phyloP scores from a whole-genome alignment of 164 flowering plant species.

The Kalanchoe fedtschenkoi region DNA sequence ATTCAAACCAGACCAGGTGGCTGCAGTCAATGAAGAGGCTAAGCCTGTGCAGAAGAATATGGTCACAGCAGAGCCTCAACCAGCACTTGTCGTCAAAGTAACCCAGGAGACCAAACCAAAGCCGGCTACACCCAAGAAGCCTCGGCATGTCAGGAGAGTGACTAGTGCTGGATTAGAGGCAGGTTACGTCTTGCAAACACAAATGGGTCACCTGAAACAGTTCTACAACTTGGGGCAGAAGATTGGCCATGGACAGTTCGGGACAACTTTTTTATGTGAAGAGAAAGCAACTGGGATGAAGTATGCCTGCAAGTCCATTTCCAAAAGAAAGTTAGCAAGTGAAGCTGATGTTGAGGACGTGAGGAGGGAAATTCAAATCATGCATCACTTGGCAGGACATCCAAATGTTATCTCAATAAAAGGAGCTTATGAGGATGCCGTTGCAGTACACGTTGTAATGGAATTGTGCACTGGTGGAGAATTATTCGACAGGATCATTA shows the following conservation, averaged over 20 bases:
- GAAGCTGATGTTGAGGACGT: constrained; percentile 6
- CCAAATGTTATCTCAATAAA: constrained; percentile 2
- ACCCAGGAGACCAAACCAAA: not conserved
- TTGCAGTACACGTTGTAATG: constrained; percentile 7
- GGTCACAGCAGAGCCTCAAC: not conserved
- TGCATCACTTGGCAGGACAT: constrained; percentile 10
- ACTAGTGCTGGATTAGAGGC: constrained; percentile 7
- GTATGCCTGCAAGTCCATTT: constrained; percentile 6
- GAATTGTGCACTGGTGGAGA: constrained; percentile 6
- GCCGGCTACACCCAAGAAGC: not conserved
- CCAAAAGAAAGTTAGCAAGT: constrained; percentile 3
- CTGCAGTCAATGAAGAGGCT: not conserved
- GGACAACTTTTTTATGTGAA: not conserved
- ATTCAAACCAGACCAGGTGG: not conserved
- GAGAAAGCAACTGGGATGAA: constrained; percentile 4
- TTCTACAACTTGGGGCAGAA: constrained; percentile 7
- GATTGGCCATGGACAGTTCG: constrained; percentile 5
- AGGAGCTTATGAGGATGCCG: constrained; percentile 9
- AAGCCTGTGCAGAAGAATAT: not conserved
- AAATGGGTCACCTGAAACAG: constrained; percentile 3
- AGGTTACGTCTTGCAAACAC: constrained; percentile 3
- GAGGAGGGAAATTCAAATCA: constrained; percentile 7
- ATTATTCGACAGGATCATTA: constrained; percentile 4
- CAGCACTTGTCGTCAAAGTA: not conserved
- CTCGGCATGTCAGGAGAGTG: constrained; percentile 3